phyloP scores from a whole-genome alignment of 129 eudicot genomes.

The Rutidosis leptorrhynchoides region DNA sequence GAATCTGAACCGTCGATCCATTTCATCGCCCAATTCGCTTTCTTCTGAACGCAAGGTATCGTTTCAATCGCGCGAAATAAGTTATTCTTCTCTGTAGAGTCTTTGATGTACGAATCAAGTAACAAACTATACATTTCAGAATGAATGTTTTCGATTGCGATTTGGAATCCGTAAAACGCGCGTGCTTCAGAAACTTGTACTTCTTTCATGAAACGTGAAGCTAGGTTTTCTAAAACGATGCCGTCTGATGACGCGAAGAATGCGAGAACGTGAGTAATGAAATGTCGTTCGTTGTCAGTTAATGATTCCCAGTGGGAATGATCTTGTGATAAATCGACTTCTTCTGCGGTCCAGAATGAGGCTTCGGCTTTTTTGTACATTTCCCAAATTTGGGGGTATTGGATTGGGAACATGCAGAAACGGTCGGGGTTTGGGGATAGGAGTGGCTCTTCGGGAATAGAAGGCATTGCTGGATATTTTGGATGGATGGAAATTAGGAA shows the following conservation, averaged over 20 bases:
- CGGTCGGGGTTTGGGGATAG: slow-evolving; percentile 78
- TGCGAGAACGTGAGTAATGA: slow-evolving; percentile 81
- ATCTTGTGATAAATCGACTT: slow-evolving; percentile 69
- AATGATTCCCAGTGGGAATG: slow-evolving; percentile 61
- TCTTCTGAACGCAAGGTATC: slow-evolving; percentile 58
- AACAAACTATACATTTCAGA: slow-evolving; percentile 89
- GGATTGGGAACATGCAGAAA: slow-evolving; percentile 90
- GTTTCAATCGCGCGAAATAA: slow-evolving; percentile 81
- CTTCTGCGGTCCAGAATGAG: slow-evolving; percentile 93
- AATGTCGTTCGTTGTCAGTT: slow-evolving; percentile 58
- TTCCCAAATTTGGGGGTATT: slow-evolving; percentile 87
- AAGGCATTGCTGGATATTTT: slow-evolving; percentile 42
- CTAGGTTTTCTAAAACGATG: slow-evolving; percentile 76
- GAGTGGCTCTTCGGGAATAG: slow-evolving; percentile 70
- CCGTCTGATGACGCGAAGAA: slow-evolving; percentile 92
- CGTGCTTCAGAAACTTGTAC: slow-evolving; percentile 85
- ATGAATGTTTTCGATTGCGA: slow-evolving; percentile 90
- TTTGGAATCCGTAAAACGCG: slow-evolving; percentile 92
- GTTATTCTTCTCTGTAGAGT: slow-evolving; percentile 47
- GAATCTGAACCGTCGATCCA: slow-evolving; percentile 84
- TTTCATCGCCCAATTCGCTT: slow-evolving; percentile 81
- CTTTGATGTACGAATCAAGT: slow-evolving; percentile 62
- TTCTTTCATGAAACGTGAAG: slow-evolving; percentile 68
- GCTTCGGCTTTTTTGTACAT: slow-evolving; percentile 96
- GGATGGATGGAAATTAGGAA: not conserved